Evolutionary conservation across 129 eudicot genomes (phyloP).

Genomic region (Chrysanthemum seticuspe): DNA sequence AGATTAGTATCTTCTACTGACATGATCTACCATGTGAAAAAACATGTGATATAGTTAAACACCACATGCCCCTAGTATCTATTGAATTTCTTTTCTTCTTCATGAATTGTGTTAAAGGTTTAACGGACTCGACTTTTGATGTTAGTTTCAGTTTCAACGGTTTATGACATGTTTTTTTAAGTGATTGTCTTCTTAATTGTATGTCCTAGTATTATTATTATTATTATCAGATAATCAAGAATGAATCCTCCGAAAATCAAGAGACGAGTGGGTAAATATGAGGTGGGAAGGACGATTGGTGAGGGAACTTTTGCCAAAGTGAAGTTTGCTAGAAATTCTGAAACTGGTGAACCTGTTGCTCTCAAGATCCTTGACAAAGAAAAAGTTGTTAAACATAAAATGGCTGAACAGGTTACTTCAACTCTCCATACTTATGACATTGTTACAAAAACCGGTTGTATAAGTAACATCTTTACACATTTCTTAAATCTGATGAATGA

Average conservation of each 20-base stretch:
- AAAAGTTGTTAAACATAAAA: slow-evolving; percentile 88
- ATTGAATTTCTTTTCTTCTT: too few relatives aligned
- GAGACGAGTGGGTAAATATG: slow-evolving; percentile 90
- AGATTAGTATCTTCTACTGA: too few relatives aligned
- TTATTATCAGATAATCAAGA: slow-evolving; percentile 16
- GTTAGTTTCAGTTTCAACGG: background rate
- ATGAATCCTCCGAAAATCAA: slow-evolving; percentile 77
- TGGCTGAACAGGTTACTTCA: slow-evolving; percentile 84
- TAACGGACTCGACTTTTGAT: background rate
- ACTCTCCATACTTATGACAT: background rate
- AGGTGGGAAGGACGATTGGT: slow-evolving; percentile 94
- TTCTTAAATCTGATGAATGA: background rate
- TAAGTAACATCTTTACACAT: background rate
- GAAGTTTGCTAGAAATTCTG: slow-evolving; percentile 85
- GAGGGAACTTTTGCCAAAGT: slow-evolving; percentile 99
- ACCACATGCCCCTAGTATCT: too few relatives aligned
- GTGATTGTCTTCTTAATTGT: background rate
- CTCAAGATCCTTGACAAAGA: slow-evolving; percentile 95
- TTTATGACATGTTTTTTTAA: background rate
- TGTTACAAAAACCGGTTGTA: background rate
- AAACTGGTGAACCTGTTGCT: slow-evolving; percentile 82
- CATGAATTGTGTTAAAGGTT: too few relatives aligned
- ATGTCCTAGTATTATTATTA: background rate
- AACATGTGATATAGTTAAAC: too few relatives aligned
- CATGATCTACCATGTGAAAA: too few relatives aligned